Percentiles rank a stretch among this genome's conserved stretches.
Evolutionary conservation across 176 grass and related monocot genomes (phyloP).

Genomic region (Rhynchospora pubera): DNA sequence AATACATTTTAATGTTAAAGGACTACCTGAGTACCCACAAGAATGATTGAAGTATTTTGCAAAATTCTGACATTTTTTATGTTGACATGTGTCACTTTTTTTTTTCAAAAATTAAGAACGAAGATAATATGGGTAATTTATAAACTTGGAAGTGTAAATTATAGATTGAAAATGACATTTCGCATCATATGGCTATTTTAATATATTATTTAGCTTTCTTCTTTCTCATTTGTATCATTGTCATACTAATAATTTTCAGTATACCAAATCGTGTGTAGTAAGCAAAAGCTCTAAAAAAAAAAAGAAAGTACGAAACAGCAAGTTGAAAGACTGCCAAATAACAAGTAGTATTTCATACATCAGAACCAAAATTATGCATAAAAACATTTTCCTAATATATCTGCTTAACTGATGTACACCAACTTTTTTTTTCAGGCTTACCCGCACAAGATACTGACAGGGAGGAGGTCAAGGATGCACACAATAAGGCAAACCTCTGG

Average conservation of each 20-base stretch:
- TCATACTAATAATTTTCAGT: neutral
- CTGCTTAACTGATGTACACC: neutral
- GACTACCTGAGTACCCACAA: neutral
- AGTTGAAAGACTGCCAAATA: neutral
- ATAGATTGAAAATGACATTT: no score
- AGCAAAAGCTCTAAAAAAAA: neutral
- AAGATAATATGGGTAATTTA: neutral
- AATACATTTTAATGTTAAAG: no score
- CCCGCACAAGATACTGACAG: constrained; percentile 93
- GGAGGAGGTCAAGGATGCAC: constrained; percentile 76
- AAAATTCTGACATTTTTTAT: neutral
- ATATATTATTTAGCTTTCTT: neutral
- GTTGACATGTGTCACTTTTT: neutral
- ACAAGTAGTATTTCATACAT: neutral
- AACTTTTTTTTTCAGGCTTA: constrained; percentile 32
- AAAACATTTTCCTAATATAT: neutral
- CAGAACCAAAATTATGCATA: neutral
- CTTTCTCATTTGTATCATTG: neutral
- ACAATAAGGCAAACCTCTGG: constrained; percentile 83
- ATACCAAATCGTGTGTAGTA: neutral
- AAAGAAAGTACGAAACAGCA: neutral
- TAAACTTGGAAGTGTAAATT: no score
- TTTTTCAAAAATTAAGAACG: neutral
- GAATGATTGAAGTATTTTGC: neutral
- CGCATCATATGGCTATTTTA: neutral